Percentiles rank a stretch among this genome's conserved stretches.
Conservation (phyloP, 2,329 filamentous ascomycete genomes). For the Colletotrichum spinosum region DNA sequence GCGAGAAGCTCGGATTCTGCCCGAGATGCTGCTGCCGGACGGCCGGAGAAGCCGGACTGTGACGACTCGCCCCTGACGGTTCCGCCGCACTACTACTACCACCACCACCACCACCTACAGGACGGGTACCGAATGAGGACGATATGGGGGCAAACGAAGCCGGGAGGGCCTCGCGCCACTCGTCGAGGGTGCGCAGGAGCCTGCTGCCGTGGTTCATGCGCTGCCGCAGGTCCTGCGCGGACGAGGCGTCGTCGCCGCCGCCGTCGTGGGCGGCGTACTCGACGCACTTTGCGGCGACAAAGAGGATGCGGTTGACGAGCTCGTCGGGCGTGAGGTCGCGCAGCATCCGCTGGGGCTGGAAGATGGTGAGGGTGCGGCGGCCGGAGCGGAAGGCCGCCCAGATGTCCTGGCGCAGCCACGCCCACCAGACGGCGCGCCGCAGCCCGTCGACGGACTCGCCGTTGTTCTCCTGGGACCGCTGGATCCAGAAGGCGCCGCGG, state of each 20-base stretch:
- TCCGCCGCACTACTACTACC: background rate
- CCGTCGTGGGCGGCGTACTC: slow-evolving; percentile 60
- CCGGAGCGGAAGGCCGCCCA: slow-evolving; percentile 71
- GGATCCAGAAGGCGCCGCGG: slow-evolving; percentile 74
- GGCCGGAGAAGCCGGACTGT: slow-evolving; percentile 1
- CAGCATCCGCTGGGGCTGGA: slow-evolving; percentile 61
- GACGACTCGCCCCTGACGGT: slow-evolving; percentile 34
- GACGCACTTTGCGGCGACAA: slow-evolving; percentile 64
- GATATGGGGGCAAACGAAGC: slow-evolving; percentile 47
- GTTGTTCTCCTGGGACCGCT: slow-evolving; percentile 68
- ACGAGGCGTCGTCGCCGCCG: slow-evolving; percentile 43
- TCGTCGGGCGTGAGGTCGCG: slow-evolving; percentile 61
- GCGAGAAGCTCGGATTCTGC: background rate
- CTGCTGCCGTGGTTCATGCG: slow-evolving; percentile 49
- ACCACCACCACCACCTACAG: slow-evolving; percentile 21
- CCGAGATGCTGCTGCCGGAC: background rate
- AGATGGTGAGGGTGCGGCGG: slow-evolving; percentile 66
- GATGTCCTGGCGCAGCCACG: slow-evolving; percentile 71
- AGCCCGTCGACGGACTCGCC: slow-evolving; percentile 65
- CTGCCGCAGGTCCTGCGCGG: slow-evolving; percentile 16
- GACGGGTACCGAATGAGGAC: no score
- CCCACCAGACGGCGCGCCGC: slow-evolving; percentile 71
- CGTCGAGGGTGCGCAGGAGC: slow-evolving; percentile 11
- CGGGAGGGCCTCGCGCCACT: slow-evolving; percentile 26
- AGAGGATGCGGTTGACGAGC: slow-evolving; percentile 62